Conservation (phyloP, 1,139 yeast genomes). For the Zygosaccharomyces pseudobailii region DNA sequence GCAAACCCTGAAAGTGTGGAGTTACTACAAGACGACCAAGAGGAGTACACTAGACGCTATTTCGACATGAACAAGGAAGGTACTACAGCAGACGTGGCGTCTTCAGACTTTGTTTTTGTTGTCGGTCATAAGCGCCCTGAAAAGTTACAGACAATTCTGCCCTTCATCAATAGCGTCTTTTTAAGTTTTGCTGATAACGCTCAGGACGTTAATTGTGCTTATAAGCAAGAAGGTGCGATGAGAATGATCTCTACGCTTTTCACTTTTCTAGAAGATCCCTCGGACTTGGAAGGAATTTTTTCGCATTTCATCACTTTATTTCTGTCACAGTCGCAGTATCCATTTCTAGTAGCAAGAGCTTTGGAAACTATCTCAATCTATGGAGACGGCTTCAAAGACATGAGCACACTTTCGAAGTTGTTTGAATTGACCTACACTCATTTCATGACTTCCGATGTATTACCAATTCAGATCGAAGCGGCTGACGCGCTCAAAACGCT, state of each 20-base stretch:
- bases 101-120: conserved; percentile 64
- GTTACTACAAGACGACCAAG: conserved; percentile 66
- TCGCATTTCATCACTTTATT: conserved; percentile 65
- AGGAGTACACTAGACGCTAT: conserved; percentile 65
- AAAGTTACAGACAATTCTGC: conserved; percentile 42
- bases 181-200: conserved; percentile 31
- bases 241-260: conserved; percentile 74
- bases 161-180: conserved; percentile 49
- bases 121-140: conserved; percentile 46
- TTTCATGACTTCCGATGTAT: conserved; percentile 37
- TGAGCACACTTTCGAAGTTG: conserved; percentile 49
- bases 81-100: conserved; percentile 75
- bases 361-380: conserved; percentile 69
- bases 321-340: conserved; percentile 50
- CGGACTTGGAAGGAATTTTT: conserved; percentile 69
- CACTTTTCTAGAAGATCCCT: conserved; percentile 52
- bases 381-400: conserved; percentile 50
- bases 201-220: conserved; percentile 47
- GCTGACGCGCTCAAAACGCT: conserved; percentile 84
- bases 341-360: conserved; percentile 79
- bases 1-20: conserved; percentile 54
- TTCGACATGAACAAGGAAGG: conserved; percentile 69
- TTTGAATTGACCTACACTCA: conserved; percentile 52
- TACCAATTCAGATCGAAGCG: conserved; percentile 83
- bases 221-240: conserved; percentile 77